phyloP scores from a whole-genome alignment of 805 yeast species.

The Ogataea populi-albae region DNA sequence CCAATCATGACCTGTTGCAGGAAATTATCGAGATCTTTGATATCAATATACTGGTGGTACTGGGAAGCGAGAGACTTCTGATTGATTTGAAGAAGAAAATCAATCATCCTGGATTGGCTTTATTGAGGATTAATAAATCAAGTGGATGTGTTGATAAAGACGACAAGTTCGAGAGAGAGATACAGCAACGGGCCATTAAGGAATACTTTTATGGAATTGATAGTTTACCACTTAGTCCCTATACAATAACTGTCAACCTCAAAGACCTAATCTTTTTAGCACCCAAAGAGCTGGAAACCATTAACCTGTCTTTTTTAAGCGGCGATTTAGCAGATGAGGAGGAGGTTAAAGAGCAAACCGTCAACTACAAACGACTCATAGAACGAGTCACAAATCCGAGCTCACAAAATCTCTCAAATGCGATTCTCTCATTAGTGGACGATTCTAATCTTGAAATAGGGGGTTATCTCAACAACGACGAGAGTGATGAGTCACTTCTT shows the following conservation, averaged over 20 bases:
- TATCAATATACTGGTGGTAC: conserved; percentile 56
- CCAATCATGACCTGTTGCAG: conserved; percentile 51
- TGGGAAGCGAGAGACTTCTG: conserved; percentile 72
- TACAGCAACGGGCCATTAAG: conserved; percentile 73
- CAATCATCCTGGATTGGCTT: conserved; percentile 34
- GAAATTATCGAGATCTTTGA: conserved; percentile 58
- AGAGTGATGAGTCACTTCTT: conserved; percentile 35
- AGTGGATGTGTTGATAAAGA: conserved; percentile 78
- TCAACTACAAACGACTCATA: conserved; percentile 17
- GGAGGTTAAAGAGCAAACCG: conserved; percentile 8
- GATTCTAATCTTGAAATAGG: conserved; percentile 28
- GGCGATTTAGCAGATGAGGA: conserved; percentile 28
- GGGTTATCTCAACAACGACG: conserved; percentile 30
- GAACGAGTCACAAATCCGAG: conserved; percentile 40
- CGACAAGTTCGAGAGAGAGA: conserved; percentile 61
- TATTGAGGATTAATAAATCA: conserved; percentile 64
- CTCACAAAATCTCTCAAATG: conserved; percentile 63
- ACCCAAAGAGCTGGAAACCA: conserved; percentile 38
- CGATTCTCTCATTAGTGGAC: conserved; percentile 46
- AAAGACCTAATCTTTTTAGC: conserved; percentile 60
- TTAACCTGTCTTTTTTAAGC: conserved; percentile 24
- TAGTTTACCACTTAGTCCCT: conserved; percentile 73
- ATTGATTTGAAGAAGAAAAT: conserved; percentile 59
- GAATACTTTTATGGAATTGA: conserved; percentile 87
- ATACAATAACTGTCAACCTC: conserved; percentile 70